These are phyloP conservation scores for Lindgomyces ingoldianus DNA, from an alignment of 495 filamentous ascomycete species.

Conservation along the genomic window DNA sequence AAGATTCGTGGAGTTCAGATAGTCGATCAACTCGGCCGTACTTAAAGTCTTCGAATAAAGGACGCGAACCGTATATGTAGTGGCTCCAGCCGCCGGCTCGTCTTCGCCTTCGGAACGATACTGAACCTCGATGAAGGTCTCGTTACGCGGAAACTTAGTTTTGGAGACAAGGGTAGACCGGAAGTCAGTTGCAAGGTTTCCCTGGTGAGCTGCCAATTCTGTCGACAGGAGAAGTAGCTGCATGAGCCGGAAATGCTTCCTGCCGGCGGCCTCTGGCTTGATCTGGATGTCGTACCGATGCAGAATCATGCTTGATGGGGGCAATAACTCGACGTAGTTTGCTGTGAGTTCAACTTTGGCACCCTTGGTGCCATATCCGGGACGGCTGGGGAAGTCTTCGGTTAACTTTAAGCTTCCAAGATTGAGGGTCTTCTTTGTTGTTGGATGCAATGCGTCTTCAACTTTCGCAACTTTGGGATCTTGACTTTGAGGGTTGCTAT, in stretches of 20 bases:
- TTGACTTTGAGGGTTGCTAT: no score
- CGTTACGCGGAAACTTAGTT: constrained; percentile 26
- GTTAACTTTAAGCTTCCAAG: constrained; percentile 14
- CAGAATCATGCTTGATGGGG: constrained; percentile 3
- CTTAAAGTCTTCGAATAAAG: constrained; percentile 18
- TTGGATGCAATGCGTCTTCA: constrained; percentile 18
- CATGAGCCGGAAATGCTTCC: constrained; percentile 27
- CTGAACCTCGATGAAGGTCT: constrained; percentile 7
- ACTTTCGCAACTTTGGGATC: constrained; percentile 19
- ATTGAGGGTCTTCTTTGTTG: constrained; percentile 1
- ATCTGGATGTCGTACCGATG: constrained; percentile 32
- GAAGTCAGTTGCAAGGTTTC: constrained; percentile 40
- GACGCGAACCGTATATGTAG: constrained; percentile 19
- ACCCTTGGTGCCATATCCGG: constrained; percentile 50
- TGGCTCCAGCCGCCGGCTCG: constrained; percentile 7
- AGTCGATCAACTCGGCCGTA: constrained; percentile 37
- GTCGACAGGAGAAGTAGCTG: constrained; percentile 27
- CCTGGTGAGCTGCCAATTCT: constrained; percentile 16
- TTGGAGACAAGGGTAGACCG: constrained; percentile 36
- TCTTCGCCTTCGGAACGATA: constrained; percentile 28
- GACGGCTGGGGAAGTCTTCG: constrained; percentile 43
- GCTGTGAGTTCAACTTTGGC: constrained; percentile 42
- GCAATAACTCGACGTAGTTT: constrained; percentile 49
- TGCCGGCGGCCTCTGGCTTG: constrained; percentile 14
- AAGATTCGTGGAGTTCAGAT: constrained; percentile 37